Evolutionary conservation across 805 yeast genomes (phyloP).

Genomic region (Suhomyces tanzawaensis): DNA sequence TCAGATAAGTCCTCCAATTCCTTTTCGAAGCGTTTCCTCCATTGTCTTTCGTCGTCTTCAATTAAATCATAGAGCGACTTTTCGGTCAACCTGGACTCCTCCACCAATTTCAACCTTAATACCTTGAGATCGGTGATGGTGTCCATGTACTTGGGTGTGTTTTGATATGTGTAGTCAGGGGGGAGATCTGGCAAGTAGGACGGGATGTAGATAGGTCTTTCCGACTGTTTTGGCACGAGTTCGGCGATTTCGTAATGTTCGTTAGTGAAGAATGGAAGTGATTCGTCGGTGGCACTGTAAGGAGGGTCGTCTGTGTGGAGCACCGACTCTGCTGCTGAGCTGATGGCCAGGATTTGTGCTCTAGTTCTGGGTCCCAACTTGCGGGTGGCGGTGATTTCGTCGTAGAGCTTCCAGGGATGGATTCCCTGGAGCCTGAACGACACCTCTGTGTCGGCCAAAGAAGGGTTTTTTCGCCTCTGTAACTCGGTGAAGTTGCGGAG

Average conservation of each 20-base stretch:
- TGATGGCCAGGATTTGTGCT: constrained; percentile 8
- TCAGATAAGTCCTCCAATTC: constrained; percentile 15
- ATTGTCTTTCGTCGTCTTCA: constrained; percentile 34
- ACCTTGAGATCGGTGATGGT: constrained; percentile 67
- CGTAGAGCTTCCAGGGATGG: constrained; percentile 35
- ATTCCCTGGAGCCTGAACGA: constrained; percentile 45
- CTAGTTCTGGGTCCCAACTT: constrained; percentile 4
- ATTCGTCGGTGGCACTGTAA: constrained; percentile 29
- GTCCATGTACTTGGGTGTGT: constrained; percentile 66
- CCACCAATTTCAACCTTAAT: constrained; percentile 68
- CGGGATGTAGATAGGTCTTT: constrained; percentile 53
- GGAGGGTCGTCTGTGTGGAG: constrained; percentile 7
- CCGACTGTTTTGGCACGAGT: constrained; percentile 51
- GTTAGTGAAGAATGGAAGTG: constrained; percentile 52
- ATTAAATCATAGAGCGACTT: constrained; percentile 64
- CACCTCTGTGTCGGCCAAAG: constrained; percentile 49
- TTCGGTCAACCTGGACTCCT: constrained; percentile 81
- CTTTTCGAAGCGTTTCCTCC: constrained; percentile 27
- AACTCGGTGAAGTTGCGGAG: constrained; percentile 52
- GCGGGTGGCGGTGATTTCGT: constrained; percentile 21
- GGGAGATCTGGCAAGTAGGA: constrained; percentile 85
- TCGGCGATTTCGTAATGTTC: constrained; percentile 50
- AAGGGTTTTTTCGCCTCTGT: constrained; percentile 59
- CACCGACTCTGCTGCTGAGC: constrained; percentile 13
- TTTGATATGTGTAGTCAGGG: constrained; percentile 87